Base-by-base conservation (phyloP, 2,329 filamentous ascomycete species). In the Beauveria varroae region DNA sequence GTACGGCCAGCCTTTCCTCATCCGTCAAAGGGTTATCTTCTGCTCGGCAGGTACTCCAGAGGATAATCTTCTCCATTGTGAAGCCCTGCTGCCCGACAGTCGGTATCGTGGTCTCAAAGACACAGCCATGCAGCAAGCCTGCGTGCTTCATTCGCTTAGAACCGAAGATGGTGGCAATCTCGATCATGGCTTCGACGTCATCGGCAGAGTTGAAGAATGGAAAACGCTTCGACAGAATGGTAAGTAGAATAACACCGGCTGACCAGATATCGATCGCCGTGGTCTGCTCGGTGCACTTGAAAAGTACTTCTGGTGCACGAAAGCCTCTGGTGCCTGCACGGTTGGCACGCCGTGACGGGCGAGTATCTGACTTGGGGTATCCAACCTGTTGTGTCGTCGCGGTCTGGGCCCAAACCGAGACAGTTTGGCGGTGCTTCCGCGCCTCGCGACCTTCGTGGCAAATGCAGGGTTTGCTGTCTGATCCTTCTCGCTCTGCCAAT, bases 191-290 rank as follows among this genome's bases (percentile, higher is more conserved):
- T 71, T 99, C 95, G 53, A 99, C 89, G 69, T 99, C 95, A 72
- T 99, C 95, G n/a, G 92, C 89, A 51, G 91, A 96, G 76, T 99
- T 97, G 81, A 99, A 99, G 76, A 99, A 99, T 1, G 95, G 95
- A 69, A 99, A 99, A 4, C 95, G 87, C 61, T 89, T 89, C 46
- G 90, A 93, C 16, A 99, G 80, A 65, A 99, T 89, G 0, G 95
- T 99, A n/a, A 99, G 80, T 2, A 99, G 82, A 60, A 99, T 96
- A n/a, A 99, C 93, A 47, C 95, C 95, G 0, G 88, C 93, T 26
- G 91, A 96, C 95, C 95, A 99, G 66, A 99, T 89, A 72, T 99
- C 95, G 67, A 99, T 95, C 67, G 93, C 89, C 49, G 90, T 93
- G 4, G 89, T 96, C 73, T 99, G 95, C 65, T 92, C 89, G 0